Evolutionary conservation across 2,329 filamentous ascomycete species (phyloP), one percentile per base, ranked within the genome.

Genomic region (Zymoseptoria brevis): DNA sequence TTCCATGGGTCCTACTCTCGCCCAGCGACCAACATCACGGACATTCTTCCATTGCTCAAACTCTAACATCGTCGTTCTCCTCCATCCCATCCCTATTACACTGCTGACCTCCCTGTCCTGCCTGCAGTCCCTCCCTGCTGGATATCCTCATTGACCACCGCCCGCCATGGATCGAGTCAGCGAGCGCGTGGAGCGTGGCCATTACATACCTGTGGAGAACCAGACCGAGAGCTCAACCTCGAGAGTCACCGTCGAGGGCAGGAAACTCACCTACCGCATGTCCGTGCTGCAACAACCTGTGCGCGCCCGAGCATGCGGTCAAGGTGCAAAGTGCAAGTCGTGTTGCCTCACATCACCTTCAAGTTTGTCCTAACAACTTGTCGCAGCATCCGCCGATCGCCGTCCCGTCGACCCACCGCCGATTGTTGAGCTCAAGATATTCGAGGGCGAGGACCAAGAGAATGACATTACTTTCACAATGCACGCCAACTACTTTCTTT

Each of bases 401-500:
- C 88, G 93, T 57, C 92, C 93, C 19, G 92, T 96, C 62, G 93
- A 96, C 74, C 92, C 89, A 62, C 94, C 94, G 2, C 94, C 94
- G 0, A 94, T 99, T 57, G 90, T 97, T 48, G 90, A 96, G 75
- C 80, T 99, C 62, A 87, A 87, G 65, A 88, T 97, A 64, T 90
- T 86, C 68, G 89, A 96, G 71, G 89, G 87, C 56, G 72, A 75
- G 19, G 63, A 75, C 8, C 73, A 77, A 24, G 73, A 76, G 16
- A 79, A 79, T 58, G 83, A 85, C 24, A 79, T 85, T 69, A 97
- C 94, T 1, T 96, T 96, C 69, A 83, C 85, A 60, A 96, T 96
- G 79, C 93, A 96, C 71, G 92, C 92, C 71, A 96, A 96, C 76
- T 97, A 97, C 82, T 97, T 99, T 77, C 86, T 97, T 49, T 97